A percentile compares a stretch with the other conserved stretches of the same genome.
These are phyloP conservation scores for Monosporozyma servazzii DNA, from an alignment of 805 yeast genomes.

Conservation along the genomic window DNA sequence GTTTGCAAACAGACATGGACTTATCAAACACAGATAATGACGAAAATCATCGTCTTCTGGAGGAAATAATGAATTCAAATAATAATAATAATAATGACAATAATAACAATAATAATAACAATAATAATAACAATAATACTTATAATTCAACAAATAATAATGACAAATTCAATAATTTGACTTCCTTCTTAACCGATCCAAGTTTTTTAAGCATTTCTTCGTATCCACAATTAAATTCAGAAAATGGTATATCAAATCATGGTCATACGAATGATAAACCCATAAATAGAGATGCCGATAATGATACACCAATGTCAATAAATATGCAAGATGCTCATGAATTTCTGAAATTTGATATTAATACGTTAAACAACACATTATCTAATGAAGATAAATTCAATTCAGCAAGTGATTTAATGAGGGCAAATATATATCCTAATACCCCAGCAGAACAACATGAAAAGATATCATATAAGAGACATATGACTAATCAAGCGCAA, in stretches of 20 bases:
- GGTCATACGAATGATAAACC: not conserved
- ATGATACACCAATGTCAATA: not conserved
- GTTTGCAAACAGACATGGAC: not conserved
- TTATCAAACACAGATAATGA: not conserved
- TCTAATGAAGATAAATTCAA: not conserved
- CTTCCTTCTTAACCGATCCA: not conserved
- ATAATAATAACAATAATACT: not conserved
- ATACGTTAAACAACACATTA: not conserved
- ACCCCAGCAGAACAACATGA: constrained; percentile 23
- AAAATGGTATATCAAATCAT: not conserved
- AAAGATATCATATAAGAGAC: constrained; percentile 7
- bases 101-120: not conserved
- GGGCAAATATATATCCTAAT: constrained; percentile 1
- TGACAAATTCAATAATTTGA: not conserved
- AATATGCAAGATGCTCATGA: constrained; percentile 1
- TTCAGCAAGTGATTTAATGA: not conserved
- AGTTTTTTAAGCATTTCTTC: constrained; percentile 3
- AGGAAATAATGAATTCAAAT: constrained; percentile 3
- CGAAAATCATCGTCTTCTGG: constrained; percentile 5
- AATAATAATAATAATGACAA: not conserved
- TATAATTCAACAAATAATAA: not conserved
- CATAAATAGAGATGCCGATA: not conserved
- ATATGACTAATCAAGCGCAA: not conserved
- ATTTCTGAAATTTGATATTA: constrained; percentile 1
- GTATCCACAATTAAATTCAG: constrained; percentile 1